These are phyloP conservation scores for Leccinum griseonigrum DNA, from an alignment of 1,284 basidiomycete species.

Conservation along the genomic window DNA sequence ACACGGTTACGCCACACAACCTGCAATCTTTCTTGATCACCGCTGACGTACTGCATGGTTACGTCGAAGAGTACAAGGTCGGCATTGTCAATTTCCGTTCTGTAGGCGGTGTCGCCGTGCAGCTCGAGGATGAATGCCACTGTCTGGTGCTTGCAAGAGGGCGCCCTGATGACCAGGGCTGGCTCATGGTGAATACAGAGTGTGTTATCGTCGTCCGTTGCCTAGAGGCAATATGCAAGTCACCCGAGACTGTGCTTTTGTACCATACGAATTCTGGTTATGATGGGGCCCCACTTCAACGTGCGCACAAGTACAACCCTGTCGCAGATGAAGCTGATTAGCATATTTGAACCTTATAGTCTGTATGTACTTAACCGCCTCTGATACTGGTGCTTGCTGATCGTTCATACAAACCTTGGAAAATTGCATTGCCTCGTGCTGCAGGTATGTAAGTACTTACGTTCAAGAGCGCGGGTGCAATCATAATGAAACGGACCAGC, in stretches of 20 bases:
- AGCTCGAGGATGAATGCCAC: constrained; percentile 11
- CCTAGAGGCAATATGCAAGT: constrained; percentile 4
- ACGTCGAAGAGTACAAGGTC: constrained; percentile 10
- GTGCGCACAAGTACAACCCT: constrained; percentile 6
- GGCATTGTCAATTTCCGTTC: constrained; percentile 15
- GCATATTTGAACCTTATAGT: background rate
- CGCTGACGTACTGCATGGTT: constrained; percentile 6
- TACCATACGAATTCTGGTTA: constrained; percentile 8
- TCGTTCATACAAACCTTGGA: background rate
- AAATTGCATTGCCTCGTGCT: background rate
- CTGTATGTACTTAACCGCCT: background rate
- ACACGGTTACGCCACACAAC: constrained; percentile 7
- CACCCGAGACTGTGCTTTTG: constrained; percentile 11
- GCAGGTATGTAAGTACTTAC: too few species aligned
- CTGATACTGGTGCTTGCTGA: background rate
- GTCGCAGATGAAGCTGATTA: constrained; percentile 1
- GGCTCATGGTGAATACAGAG: constrained; percentile 19
- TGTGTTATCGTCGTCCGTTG: constrained; percentile 20
- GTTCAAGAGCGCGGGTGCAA: too few species aligned
- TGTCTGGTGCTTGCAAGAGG: constrained; percentile 13
- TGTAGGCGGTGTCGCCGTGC: background rate
- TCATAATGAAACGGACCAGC: background rate
- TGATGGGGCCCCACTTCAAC: background rate
- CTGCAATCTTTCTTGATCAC: constrained; percentile 16
- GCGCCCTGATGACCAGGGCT: constrained; percentile 12